Evolutionary conservation across 352 stramenopile species (phyloP), one percentile per base, ranked within the genome.

Genomic region (Pilasporangium apinafurcum): DNA sequence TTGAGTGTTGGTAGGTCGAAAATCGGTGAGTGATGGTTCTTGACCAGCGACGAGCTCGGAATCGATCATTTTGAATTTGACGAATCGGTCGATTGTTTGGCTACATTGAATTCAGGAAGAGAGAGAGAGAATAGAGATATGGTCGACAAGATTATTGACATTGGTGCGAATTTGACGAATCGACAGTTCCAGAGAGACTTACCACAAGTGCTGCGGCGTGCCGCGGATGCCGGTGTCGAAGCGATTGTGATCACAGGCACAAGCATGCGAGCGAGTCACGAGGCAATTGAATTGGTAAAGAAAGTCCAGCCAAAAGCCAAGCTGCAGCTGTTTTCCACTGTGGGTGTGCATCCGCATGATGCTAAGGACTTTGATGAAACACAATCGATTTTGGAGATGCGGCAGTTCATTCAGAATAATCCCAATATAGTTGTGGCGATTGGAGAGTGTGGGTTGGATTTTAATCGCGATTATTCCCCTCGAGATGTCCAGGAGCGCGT

Each of bases 371-470:
- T 96, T 59, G 46, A 73, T 27, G 52, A 62, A 4, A 30, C 20
- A 12, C 37, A 34, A 12, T 72, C 59, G 4, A 45, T 71, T 9
- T 45, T 36, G 0, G 57, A 70, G 47, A 85, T 84, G 63, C 55
- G 63, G 0, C 47, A 57, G 27, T 20, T 89, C 12, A 72, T 79
- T 21, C 25, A 46, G 21, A 22, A 48, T 30, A 54, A 83, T 33
- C 51, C 50, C 6, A 62, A 65, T 27, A 70, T 78, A 35, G 82
- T 97, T 24, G 82, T 89, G 25, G 95, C 95, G 12, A 71, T 98
- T 18, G 95, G 95, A 34, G 95, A 98, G 63, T 97, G 87, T 50
- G 95, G 94, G 31, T 66, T 98, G 13, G 94, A 98, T 62, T 98
- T 98, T 53, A 96, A 97, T 67, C 83, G 93, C 25, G 68, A 98